Base-by-base conservation (phyloP, 192 early-diverging fungal genomes). In the Glomus cerebriforme region DNA sequence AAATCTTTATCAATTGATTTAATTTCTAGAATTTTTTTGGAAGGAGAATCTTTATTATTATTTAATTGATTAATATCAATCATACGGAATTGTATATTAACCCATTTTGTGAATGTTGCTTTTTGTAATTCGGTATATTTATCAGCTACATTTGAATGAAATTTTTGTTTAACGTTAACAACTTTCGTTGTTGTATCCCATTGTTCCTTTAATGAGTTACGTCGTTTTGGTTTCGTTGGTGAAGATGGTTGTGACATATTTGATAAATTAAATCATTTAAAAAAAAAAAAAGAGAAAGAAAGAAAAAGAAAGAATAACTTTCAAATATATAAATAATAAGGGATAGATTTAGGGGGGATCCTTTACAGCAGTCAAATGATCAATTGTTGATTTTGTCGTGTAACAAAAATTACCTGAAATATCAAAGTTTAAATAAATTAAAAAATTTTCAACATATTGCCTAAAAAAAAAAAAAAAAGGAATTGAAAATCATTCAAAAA, bases 111-210 rank as follows among this genome's bases (percentile, higher is more conserved):
- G 39, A 77, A 77, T 7, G 75, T 77, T 67, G 22, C 62, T 27
- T 66, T 66, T 77, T 77, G 75, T 15, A 26, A 15, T 31, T 27
- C 43, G 13, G 75, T 77, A 45, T 77, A 77, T 63, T 49, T 63
- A 49, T 77, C 63, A 19, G 43, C 5, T 27, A 34, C 8, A n/a
- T n/a, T 39, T 12, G 39, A 34, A 31, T 77, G 65, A 66, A 31
- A 66, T 49, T 66, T 77, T 66, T 63, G 39, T 45, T 64, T 77
- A 15, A 77, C 62, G 43, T 77, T 66, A 19, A 77, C 39, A n/a
- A 77, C 75, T 34, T 64, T 66, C 1, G 75, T 76, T 26, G 74
- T 77, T 34, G 22, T 77, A 47, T 77, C 75, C 75, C 75, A 77
- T 66, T 77, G 75, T 17, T 43, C 63, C 22, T 47, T 26, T 22